These are phyloP conservation scores for Balansia obtecta DNA, from an alignment of 2,329 filamentous ascomycete species.

Conservation along the genomic window DNA sequence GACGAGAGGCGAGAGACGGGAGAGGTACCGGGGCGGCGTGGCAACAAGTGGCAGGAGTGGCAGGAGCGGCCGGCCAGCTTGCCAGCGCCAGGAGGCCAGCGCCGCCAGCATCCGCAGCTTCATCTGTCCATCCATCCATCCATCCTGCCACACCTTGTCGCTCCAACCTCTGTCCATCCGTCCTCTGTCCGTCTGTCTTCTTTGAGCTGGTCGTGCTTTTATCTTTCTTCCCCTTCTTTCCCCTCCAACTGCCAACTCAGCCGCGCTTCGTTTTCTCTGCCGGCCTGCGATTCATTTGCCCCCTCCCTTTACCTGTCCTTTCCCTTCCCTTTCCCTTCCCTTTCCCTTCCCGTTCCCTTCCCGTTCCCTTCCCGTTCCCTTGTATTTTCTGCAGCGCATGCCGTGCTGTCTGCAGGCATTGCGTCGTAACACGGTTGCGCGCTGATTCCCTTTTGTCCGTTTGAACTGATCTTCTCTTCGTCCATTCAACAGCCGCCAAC, in stretches of 20 bases:
- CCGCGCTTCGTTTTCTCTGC: background rate
- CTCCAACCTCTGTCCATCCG: background rate
- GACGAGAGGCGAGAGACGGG: no score
- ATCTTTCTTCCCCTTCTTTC: background rate
- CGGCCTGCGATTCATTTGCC: constrained; percentile 1
- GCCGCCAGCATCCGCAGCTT: background rate
- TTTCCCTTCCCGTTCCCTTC: background rate
- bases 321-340: background rate
- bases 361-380: background rate
- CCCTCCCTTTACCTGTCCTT: background rate
- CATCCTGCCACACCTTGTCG: background rate
- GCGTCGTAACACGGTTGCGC: background rate
- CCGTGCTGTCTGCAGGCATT: background rate
- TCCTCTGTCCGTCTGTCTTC: no score
- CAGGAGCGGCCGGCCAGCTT: no score
- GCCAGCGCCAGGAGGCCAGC: background rate
- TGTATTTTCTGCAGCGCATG: constrained; percentile 1
- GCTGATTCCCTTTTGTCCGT: background rate
- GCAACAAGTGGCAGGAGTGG: background rate
- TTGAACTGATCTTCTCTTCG: background rate
- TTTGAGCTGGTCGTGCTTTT: background rate
- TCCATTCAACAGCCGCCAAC: background rate
- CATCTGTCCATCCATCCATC: background rate
- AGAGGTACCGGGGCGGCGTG: no score
- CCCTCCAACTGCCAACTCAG: background rate